A percentile compares a stretch with the other conserved stretches of the same genome.
Conservation (phyloP, 2,329 filamentous ascomycete genomes). For the Taxawa tesnikishii region DNA sequence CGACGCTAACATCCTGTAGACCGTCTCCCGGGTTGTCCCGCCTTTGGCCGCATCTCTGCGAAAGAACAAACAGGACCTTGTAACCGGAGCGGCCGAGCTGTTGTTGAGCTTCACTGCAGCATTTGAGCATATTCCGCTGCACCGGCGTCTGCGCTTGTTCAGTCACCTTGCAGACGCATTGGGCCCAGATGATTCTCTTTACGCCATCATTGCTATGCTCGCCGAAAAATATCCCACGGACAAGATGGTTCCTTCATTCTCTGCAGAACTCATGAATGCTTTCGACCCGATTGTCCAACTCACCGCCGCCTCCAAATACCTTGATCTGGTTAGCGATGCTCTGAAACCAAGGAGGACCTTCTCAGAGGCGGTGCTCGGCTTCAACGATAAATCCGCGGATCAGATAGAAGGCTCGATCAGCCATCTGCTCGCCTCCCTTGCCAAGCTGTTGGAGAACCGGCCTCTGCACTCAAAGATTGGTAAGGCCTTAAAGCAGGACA, state of each 20-base stretch:
- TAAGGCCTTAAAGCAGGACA: slow-evolving; percentile 6
- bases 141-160: slow-evolving; percentile 73
- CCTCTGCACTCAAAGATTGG: slow-evolving; percentile 5
- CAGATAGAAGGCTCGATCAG: slow-evolving; percentile 22
- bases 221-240: slow-evolving; percentile 79
- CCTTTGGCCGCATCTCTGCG: slow-evolving; percentile 77
- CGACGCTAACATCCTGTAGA: too few relatives aligned
- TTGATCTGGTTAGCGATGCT: slow-evolving; percentile 63
- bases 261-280: slow-evolving; percentile 58
- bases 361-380: slow-evolving; percentile 58
- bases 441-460: slow-evolving; percentile 14
- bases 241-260: slow-evolving; percentile 61
- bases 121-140: slow-evolving; percentile 87
- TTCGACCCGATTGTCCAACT: slow-evolving; percentile 70
- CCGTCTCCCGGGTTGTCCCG: slow-evolving; percentile 86
- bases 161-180: slow-evolving; percentile 74
- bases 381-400: slow-evolving; percentile 33
- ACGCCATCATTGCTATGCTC: slow-evolving; percentile 77
- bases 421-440: slow-evolving; percentile 21
- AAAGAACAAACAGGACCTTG: slow-evolving; percentile 61
- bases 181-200: slow-evolving; percentile 76
- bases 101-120: slow-evolving; percentile 93
- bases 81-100: slow-evolving; percentile 75
- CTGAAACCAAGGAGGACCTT: slow-evolving; percentile 63
- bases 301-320: slow-evolving; percentile 56